Conservation (phyloP, 192 early-diverging fungal genomes). For the Allomyces javanicus region DNA sequence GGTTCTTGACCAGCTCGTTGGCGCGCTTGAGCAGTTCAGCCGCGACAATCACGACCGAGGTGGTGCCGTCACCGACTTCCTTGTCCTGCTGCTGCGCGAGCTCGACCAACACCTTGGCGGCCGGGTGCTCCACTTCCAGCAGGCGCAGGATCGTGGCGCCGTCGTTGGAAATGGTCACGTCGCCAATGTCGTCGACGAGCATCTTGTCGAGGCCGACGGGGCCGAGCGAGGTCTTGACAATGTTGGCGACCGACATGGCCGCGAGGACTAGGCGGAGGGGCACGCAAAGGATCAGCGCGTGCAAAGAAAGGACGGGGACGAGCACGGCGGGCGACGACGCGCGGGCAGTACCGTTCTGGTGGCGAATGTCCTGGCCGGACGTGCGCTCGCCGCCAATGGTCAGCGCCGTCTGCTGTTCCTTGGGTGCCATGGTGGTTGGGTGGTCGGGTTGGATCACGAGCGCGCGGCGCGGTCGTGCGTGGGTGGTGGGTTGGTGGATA, state of each 20-base stretch:
- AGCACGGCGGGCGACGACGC: background rate
- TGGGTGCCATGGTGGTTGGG: background rate
- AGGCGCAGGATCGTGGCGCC: slow-evolving; percentile 94
- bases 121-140: slow-evolving; percentile 96
- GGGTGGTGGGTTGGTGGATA: too few species aligned
- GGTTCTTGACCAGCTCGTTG: slow-evolving; percentile 95
- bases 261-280: slow-evolving; percentile 96
- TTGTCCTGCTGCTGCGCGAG: slow-evolving; percentile 99
- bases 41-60: slow-evolving; percentile 97
- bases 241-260: slow-evolving; percentile 86
- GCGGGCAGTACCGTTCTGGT: slow-evolving; percentile 73
- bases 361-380: slow-evolving; percentile 74
- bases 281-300: too few species aligned
- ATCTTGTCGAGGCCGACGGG: slow-evolving; percentile 99
- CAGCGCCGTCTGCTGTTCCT: slow-evolving; percentile 23
- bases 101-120: slow-evolving; percentile 88
- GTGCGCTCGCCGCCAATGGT: slow-evolving; percentile 74
- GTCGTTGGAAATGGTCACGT: slow-evolving; percentile 98
- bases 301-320: too few species aligned
- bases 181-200: slow-evolving; percentile 98
- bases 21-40: slow-evolving; percentile 88
- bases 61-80: slow-evolving; percentile 98
- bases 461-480: too few species aligned
- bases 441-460: too few species aligned
- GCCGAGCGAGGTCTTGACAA: slow-evolving; percentile 94